Percentiles rank a stretch among this genome's conserved stretches.
Conservation (phyloP, 768 basidiomycete genomes). For the Rhizopogon roseolus region DNA sequence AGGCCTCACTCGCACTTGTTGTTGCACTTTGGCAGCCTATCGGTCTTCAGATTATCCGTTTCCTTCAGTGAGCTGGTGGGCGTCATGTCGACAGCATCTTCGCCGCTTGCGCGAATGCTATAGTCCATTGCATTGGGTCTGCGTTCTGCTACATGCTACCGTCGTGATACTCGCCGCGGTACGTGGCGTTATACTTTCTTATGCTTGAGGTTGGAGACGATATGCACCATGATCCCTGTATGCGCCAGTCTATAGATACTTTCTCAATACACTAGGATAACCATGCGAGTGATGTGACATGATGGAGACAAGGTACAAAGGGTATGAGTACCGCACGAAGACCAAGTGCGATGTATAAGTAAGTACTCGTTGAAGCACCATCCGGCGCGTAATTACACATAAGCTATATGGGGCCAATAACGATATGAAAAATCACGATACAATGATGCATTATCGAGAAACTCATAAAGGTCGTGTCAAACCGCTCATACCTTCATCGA, state of each 20-base stretch:
- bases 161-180: neutral
- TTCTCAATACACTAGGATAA: neutral
- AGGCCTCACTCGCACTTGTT: constrained; percentile 8
- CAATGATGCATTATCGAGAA: neutral
- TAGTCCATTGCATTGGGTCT: too few species aligned
- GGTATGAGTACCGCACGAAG: neutral
- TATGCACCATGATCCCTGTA: neutral
- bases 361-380: neutral
- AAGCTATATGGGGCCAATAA: neutral
- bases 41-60: neutral
- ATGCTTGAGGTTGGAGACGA: neutral
- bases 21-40: constrained; percentile 10
- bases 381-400: neutral
- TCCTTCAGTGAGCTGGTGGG: neutral
- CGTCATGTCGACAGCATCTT: neutral
- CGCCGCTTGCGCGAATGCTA: neutral
- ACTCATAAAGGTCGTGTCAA: neutral
- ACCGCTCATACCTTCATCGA: constrained; percentile 1
- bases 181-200: neutral
- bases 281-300: neutral
- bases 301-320: neutral
- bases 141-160: neutral
- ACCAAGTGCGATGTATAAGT: neutral
- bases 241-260: neutral
- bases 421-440: neutral